phyloP scores from a whole-genome alignment of 2,329 filamentous ascomycete species.

The Endoconidiophora polonica region DNA sequence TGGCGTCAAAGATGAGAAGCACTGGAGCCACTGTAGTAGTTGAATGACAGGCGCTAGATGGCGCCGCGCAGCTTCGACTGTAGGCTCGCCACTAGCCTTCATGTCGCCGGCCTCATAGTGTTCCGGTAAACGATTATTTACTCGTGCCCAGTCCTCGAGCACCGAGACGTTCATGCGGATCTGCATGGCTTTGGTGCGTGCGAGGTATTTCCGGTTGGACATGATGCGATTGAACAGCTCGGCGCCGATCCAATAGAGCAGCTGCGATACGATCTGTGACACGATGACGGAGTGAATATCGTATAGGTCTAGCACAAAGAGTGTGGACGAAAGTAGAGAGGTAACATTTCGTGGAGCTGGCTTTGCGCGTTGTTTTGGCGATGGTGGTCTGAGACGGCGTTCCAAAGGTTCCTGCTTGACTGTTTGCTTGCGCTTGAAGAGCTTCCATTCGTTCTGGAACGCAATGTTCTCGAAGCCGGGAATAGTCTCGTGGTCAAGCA shows the following conservation, averaged over 20 bases:
- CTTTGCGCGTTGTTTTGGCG: constrained; percentile 82
- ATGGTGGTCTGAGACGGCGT: constrained; percentile 81
- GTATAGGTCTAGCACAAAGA: constrained; percentile 97
- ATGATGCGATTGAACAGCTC: constrained; percentile 97
- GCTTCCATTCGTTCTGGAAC: constrained; percentile 97
- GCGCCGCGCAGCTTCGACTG: constrained; percentile 63
- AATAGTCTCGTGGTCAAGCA: constrained; percentile 96
- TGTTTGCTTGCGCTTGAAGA: constrained; percentile 83
- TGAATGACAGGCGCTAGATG: constrained; percentile 87
- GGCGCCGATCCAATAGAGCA: constrained; percentile 90
- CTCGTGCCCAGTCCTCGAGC: constrained; percentile 86
- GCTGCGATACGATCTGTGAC: constrained; percentile 75
- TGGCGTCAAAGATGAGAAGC: constrained; percentile 74
- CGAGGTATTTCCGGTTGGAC: constrained; percentile 86
- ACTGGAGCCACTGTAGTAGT: constrained; percentile 91
- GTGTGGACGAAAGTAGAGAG: constrained; percentile 80
- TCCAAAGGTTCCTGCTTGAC: constrained; percentile 80
- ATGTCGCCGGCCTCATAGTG: constrained; percentile 90
- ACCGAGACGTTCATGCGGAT: constrained; percentile 97
- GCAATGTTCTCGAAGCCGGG: constrained; percentile 92
- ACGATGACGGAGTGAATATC: constrained; percentile 96
- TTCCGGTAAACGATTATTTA: constrained; percentile 85
- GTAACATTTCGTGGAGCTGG: constrained; percentile 89
- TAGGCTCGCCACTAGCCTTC: constrained; percentile 69
- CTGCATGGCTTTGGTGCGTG: constrained; percentile 96